These are phyloP conservation scores for Chaetomiaceae sp. DNA, from an alignment of 2,329 filamentous ascomycete genomes.

Conservation along the genomic window DNA sequence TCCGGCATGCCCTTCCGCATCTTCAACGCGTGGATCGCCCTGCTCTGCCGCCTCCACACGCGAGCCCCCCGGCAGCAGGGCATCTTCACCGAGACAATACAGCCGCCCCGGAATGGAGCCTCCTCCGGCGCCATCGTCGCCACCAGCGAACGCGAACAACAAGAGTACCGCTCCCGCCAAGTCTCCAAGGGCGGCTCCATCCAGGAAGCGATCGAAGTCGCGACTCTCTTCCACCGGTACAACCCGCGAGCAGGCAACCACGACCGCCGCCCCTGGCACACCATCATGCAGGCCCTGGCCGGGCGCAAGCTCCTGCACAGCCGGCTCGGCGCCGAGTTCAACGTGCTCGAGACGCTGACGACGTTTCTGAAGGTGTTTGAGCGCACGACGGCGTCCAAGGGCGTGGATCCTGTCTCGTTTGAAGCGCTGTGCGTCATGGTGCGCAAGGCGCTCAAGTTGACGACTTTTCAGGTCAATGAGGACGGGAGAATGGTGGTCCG, in stretches of 20 bases:
- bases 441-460: constrained; percentile 29
- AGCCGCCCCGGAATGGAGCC: not conserved
- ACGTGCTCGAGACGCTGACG: constrained; percentile 30
- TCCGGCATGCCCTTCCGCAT: constrained; percentile 32
- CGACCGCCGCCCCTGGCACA: constrained; percentile 40
- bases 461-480: constrained; percentile 1
- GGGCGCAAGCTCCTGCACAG: constrained; percentile 32
- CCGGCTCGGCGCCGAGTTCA: constrained; percentile 24
- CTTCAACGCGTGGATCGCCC: constrained; percentile 48
- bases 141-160: not conserved
- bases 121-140: not conserved
- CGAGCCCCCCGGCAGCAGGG: not conserved
- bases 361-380: constrained; percentile 33
- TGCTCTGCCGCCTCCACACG: constrained; percentile 39
- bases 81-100: not conserved
- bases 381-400: constrained; percentile 28
- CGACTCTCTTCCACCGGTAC: constrained; percentile 25
- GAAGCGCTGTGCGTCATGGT: constrained; percentile 34
- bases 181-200: constrained; percentile 6
- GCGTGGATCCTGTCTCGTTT: constrained; percentile 35
- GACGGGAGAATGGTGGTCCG: not conserved
- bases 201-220: constrained; percentile 35
- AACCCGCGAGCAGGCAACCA: not conserved
- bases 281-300: constrained; percentile 38
- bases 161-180: not conserved